phyloP scores from a whole-genome alignment of 1,284 basidiomycete genomes.

The Porodaedalea pini region DNA sequence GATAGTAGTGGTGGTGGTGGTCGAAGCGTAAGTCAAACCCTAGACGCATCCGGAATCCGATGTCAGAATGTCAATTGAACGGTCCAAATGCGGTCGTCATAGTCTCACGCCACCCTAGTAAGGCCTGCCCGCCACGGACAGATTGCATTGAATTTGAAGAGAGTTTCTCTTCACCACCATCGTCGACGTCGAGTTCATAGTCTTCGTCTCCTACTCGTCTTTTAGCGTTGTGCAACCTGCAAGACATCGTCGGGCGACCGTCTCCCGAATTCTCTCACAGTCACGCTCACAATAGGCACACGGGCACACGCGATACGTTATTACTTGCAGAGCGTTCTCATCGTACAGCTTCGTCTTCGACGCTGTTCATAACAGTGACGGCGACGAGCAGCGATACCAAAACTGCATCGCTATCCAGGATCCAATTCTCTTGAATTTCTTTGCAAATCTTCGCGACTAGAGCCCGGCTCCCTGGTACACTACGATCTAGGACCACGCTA shows the following conservation, averaged over 20 bases:
- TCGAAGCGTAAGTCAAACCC: neutral
- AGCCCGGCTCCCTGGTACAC: neutral
- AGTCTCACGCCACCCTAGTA: slow-evolving; percentile 5
- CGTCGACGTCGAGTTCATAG: neutral
- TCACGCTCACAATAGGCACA: neutral
- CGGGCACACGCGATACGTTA: neutral
- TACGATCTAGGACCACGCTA: slow-evolving; percentile 1
- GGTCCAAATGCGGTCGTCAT: neutral
- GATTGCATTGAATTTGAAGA: neutral
- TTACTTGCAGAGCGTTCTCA: slow-evolving; percentile 10
- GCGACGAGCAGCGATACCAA: slow-evolving; percentile 1
- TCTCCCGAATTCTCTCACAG: neutral
- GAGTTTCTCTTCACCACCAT: neutral
- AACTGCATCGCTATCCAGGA: neutral
- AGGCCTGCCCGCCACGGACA: neutral
- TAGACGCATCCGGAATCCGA: neutral
- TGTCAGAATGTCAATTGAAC: neutral
- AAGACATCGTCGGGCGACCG: neutral
- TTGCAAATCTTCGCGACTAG: neutral
- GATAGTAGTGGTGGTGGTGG: neutral
- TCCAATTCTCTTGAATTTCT: neutral
- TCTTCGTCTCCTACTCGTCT: neutral
- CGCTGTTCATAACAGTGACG: slow-evolving; percentile 2
- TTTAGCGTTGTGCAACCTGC: neutral
- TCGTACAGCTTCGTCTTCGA: slow-evolving; percentile 3